phyloP scores from a whole-genome alignment of 306 rosid species.

The Vigna unguiculata region DNA sequence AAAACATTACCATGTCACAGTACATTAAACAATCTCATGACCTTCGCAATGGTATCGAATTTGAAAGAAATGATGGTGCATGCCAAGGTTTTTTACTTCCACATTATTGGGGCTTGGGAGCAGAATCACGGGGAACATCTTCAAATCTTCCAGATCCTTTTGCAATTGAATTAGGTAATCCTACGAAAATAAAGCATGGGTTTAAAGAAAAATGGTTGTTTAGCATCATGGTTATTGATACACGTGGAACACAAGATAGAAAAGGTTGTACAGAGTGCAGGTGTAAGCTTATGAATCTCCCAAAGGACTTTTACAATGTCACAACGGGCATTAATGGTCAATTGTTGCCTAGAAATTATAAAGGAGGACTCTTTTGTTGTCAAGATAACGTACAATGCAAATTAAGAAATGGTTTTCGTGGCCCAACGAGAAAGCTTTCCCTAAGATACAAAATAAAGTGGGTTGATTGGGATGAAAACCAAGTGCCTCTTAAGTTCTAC shows the following conservation, averaged over 20 bases:
- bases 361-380: slow-evolving; percentile 36
- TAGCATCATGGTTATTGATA: background rate
- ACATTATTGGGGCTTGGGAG: background rate
- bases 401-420: background rate
- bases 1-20: background rate
- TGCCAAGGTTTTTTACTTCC: background rate
- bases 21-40: background rate
- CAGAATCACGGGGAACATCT: background rate
- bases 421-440: background rate
- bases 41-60: background rate
- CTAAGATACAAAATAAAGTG: slow-evolving; percentile 31
- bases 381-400: background rate
- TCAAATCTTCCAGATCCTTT: background rate
- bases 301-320: background rate
- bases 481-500: slow-evolving; percentile 23
- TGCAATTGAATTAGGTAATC: background rate
- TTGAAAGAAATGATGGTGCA: background rate
- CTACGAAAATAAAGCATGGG: background rate
- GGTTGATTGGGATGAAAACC: slow-evolving; percentile 24
- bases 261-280: background rate
- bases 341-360: background rate
- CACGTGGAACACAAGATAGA: background rate
- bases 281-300: background rate
- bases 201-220: background rate
- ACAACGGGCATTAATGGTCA: background rate